Conservation (phyloP, 2,329 filamentous ascomycete species). For the Alternaria arborescens region DNA sequence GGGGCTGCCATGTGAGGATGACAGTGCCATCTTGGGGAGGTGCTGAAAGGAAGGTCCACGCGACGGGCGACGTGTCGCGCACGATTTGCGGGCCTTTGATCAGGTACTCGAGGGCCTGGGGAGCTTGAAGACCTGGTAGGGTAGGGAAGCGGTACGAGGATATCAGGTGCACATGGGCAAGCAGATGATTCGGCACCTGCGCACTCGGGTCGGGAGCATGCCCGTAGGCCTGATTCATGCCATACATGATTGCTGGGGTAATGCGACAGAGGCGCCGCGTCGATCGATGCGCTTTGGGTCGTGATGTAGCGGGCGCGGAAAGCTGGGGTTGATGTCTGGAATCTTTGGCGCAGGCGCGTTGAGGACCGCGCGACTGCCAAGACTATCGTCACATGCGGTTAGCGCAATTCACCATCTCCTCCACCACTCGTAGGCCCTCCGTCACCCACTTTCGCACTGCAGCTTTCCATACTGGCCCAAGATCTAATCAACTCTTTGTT, state of each 20-base stretch:
- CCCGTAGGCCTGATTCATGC: conserved; percentile 44
- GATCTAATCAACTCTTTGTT: background rate
- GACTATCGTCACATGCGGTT: conserved; percentile 2
- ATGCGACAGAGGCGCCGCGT: conserved; percentile 41
- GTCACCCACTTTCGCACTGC: background rate
- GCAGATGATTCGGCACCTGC: conserved; percentile 56
- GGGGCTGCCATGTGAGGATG: conserved; percentile 87
- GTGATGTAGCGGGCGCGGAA: conserved; percentile 30
- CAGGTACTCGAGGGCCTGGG: conserved; percentile 84
- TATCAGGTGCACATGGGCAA: conserved; percentile 88
- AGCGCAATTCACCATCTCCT: background rate
- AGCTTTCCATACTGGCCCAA: background rate
- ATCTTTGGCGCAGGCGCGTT: conserved; percentile 34
- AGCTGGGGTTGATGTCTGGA: conserved; percentile 27
- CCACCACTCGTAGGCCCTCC: background rate
- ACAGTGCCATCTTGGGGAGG: conserved; percentile 80
- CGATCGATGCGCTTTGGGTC: conserved; percentile 16
- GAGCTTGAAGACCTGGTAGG: conserved; percentile 73
- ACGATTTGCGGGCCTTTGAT: conserved; percentile 84
- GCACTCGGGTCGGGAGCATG: conserved; percentile 45
- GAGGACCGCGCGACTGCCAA: conserved; percentile 23
- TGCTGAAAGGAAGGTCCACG: conserved; percentile 89
- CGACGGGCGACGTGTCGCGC: conserved; percentile 84
- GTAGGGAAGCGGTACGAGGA: conserved; percentile 83
- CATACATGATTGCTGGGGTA: conserved; percentile 39